Evolutionary conservation across 805 yeast species (phyloP), one percentile per base, ranked within the genome.

Genomic region (Maudiozyma serrabonitensis): DNA sequence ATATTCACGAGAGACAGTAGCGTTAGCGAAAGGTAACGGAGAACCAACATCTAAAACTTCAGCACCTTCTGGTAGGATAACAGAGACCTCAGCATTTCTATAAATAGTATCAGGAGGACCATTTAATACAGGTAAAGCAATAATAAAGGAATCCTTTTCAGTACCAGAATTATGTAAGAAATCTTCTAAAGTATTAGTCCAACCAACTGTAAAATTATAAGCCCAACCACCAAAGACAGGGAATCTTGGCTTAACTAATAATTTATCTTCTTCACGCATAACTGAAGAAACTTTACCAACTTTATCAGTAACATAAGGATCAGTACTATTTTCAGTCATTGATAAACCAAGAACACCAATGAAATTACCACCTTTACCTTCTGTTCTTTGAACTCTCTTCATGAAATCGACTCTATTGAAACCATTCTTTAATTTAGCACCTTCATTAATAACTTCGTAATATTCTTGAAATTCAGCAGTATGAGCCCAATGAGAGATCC

Each of bases 181-280:
- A 43, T 78, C 69, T 15, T 69, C 60, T 41, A 90, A 68, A 19
- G 73, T 69, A 54, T 80, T 77, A 46, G 82, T 79, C 96, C 96
- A 93, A n/a, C 98, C 98, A 57, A 91, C 68, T 21, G 98, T 93
- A 74, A 87, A 93, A 69, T 91, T 88, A 69, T 88, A 91, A 60
- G 82, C 76, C 99, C 99, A 93, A 41, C 90, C 95, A 45, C 99
- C 99, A 68, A 87, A 86, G 6, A 93, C 65, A n/a, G 99, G 99
- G 72, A 74, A 93, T 66, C 99, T 78, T 50, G 98, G 98, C 60
- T 76, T 79, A 55, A 93, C 66, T 35, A 82, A 70, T 45, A 87
- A 69, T 52, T 56, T 63, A 47, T 66, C 62, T 4, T 56, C 56
- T 15, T 61, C 48, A 4, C 69, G 61, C 53, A 72, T 71, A 46